Percentiles rank a stretch among this genome's conserved stretches.
phyloP scores from a whole-genome alignment of 441 rosid species.

The Euphorbia neoarborescens region DNA sequence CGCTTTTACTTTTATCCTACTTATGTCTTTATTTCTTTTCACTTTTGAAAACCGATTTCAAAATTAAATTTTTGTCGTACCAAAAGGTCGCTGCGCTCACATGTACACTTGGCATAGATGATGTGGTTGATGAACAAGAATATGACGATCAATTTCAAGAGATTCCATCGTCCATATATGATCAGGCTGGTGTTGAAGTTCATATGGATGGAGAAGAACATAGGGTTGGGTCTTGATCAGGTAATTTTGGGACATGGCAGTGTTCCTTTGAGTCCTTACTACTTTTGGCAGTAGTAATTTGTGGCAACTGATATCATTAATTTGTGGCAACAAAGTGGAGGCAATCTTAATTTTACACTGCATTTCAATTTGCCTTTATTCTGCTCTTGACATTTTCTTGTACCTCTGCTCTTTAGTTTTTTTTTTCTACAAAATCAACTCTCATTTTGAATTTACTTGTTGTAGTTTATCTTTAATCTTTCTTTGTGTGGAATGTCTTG shows the following conservation, averaged over 20 bases:
- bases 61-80: too few species aligned
- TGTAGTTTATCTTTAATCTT: background rate
- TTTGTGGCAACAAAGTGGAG: constrained; percentile 96
- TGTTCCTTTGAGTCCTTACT: constrained; percentile 76
- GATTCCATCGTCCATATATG: too few species aligned
- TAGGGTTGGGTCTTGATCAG: constrained; percentile 78
- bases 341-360: constrained; percentile 29
- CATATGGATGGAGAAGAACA: constrained; percentile 98
- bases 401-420: background rate
- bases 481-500: background rate
- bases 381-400: background rate
- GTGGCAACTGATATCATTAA: constrained; percentile 93
- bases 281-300: constrained; percentile 97
- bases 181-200: constrained; percentile 78
- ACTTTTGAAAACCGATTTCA: too few species aligned
- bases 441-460: background rate
- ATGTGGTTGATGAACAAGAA: too few species aligned
- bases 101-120: too few species aligned
- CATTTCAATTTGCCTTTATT: background rate
- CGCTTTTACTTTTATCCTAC: too few species aligned
- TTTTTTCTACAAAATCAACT: too few species aligned
- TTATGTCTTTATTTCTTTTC: too few species aligned
- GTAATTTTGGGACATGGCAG: constrained; percentile 75
- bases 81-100: too few species aligned
- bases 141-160: too few species aligned